Evolutionary conservation across 2,329 filamentous ascomycete species (phyloP), one percentile per base, ranked within the genome.

Genomic region (Cryphonectria japonica): DNA sequence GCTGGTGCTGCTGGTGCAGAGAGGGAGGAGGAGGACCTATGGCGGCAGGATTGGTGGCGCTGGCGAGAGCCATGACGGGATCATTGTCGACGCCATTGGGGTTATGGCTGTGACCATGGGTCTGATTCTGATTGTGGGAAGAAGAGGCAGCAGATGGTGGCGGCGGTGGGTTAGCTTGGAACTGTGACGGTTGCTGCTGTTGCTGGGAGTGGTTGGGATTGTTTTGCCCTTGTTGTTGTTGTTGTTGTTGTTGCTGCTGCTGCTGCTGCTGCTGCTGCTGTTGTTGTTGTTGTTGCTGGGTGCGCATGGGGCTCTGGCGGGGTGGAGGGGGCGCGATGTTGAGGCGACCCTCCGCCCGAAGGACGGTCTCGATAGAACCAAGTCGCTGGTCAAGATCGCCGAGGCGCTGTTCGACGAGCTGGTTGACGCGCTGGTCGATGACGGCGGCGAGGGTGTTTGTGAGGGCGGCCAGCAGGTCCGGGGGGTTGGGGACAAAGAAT

Each of bases 61-160:
- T 71, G 69, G 71, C 71, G 26, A 72, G 71, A 39, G 71, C 71
- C 71, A 72, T 67, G 39, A 72, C 71, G 46, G 71, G 71, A 41
- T 72, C 71, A 39, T 57, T 72, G 52, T 70, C 71, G 66, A 72
- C 71, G 62, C 67, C 71, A 72, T 72, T 72, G 22, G 71, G 71
- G 39, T 61, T 62, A 29, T 71, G 69, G 60, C 4, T 8, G 60
- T 62, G 60, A 37, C 34, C 16, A 39, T 62, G 60, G 34, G 34
- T 22, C n/a, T 71, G 66, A 37, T 16, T 41, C 29, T 62, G 68
- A 34, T 34, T 52, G 43, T 46, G 66, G 32, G 66, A 14, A 6
- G 66, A 46, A 29, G 66, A n/a, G 19, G 32, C 1, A 26, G 32
- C 16, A 37, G 32, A 5, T n/a, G 26, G 32, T 39, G 29, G 60